phyloP scores from a whole-genome alignment of 2,329 filamentous ascomycete species.

The Phialophora chinensis region DNA sequence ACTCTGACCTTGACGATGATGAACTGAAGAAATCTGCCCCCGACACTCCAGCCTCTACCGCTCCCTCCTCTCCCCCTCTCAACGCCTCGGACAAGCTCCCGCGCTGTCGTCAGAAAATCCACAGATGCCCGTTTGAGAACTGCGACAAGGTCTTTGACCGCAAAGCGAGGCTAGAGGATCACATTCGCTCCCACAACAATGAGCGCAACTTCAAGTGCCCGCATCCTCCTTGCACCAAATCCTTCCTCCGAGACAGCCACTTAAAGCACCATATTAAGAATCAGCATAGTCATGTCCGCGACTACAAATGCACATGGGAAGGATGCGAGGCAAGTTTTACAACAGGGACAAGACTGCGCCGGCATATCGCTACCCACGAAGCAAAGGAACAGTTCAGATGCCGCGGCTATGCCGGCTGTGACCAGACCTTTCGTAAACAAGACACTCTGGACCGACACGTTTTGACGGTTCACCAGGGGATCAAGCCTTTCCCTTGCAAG shows the following conservation, averaged over 20 bases:
- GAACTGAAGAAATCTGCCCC: conserved; percentile 22
- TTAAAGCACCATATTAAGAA: conserved; percentile 84
- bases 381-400: conserved; percentile 78
- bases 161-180: conserved; percentile 77
- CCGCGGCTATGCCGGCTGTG: conserved; percentile 71
- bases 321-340: conserved; percentile 81
- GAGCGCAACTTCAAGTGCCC: conserved; percentile 79
- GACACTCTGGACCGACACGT: conserved; percentile 85
- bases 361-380: conserved; percentile 79
- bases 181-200: conserved; percentile 83
- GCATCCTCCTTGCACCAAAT: conserved; percentile 75
- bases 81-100: conserved; percentile 21
- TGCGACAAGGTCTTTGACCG: conserved; percentile 88
- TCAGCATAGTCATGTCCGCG: conserved; percentile 73
- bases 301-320: conserved; percentile 72
- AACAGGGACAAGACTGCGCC: conserved; percentile 75
- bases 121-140: conserved; percentile 73
- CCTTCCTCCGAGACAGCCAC: conserved; percentile 85
- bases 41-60: conserved; percentile 39
- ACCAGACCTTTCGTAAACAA: conserved; percentile 82
- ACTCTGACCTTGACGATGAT: conserved; percentile 29
- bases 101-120: conserved; percentile 76
- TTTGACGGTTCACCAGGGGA: conserved; percentile 72
- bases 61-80: conserved; percentile 35
- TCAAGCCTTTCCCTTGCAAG: conserved; percentile 74